These are phyloP conservation scores for Pichia nakasei DNA, from an alignment of 805 yeast genomes.

Conservation along the genomic window DNA sequence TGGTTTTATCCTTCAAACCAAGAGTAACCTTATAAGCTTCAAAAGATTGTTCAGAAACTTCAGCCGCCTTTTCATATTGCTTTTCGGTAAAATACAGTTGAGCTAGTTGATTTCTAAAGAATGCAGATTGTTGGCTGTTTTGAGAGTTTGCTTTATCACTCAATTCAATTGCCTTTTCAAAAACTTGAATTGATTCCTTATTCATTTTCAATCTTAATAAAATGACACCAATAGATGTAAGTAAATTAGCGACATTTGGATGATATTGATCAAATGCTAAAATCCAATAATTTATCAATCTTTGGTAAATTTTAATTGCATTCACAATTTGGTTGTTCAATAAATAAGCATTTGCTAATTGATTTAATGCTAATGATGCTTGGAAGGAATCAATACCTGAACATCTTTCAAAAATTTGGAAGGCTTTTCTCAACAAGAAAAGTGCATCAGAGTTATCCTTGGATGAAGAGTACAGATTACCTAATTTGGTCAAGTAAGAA, in stretches of 20 bases:
- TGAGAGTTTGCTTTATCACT: conserved; percentile 47
- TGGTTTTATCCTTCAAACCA: conserved; percentile 60
- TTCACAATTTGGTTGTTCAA: conserved; percentile 48
- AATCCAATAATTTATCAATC: conserved; percentile 53
- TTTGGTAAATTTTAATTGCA: conserved; percentile 52
- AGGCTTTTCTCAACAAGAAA: conserved; percentile 56
- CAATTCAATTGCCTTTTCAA: conserved; percentile 43
- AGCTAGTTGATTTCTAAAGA: conserved; percentile 60
- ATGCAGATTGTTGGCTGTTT: conserved; percentile 52
- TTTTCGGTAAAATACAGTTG: conserved; percentile 46
- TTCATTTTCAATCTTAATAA: conserved; percentile 44
- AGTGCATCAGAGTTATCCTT: conserved; percentile 5
- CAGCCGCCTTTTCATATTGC: conserved; percentile 48
- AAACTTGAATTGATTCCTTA: conserved; percentile 42
- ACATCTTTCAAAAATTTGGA: conserved; percentile 68
- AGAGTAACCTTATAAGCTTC: conserved; percentile 45
- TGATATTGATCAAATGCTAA: conserved; percentile 53
- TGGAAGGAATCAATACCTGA: conserved; percentile 76
- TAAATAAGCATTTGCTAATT: conserved; percentile 66
- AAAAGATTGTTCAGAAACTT: conserved; percentile 47
- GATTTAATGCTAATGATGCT: conserved; percentile 59
- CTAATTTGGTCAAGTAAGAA: conserved; percentile 53
- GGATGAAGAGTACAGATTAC: conserved; percentile 22
- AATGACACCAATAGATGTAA: conserved; percentile 51
- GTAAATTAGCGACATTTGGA: conserved; percentile 59